Percentiles rank a stretch among this genome's conserved stretches.
Conservation (phyloP, 2,329 filamentous ascomycete genomes). For the Trichoderma sp. region DNA sequence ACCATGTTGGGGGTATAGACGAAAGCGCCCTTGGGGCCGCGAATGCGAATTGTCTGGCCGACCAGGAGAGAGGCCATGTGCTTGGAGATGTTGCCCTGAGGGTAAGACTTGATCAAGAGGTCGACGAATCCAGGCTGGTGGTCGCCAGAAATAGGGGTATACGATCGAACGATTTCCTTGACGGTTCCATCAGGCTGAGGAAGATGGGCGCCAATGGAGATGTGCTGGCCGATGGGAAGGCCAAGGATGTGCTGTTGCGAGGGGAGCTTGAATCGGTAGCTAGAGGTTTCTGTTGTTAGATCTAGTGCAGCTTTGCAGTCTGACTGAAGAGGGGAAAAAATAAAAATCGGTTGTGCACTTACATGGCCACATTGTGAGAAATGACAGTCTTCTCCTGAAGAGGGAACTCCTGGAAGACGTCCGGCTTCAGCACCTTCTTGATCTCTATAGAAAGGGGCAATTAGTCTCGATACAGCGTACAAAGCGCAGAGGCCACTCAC, state of each 20-base stretch:
- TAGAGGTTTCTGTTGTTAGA: slow-evolving; percentile 37
- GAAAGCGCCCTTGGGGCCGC: slow-evolving; percentile 95
- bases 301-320: neutral
- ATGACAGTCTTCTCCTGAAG: slow-evolving; percentile 93
- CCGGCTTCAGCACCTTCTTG: slow-evolving; percentile 82
- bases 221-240: slow-evolving; percentile 97
- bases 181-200: slow-evolving; percentile 65
- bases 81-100: slow-evolving; percentile 95
- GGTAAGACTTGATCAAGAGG: slow-evolving; percentile 96
- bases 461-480: slow-evolving; percentile 20
- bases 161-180: slow-evolving; percentile 87
- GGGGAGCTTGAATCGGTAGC: slow-evolving; percentile 91
- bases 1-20: slow-evolving; percentile 98
- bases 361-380: slow-evolving; percentile 98
- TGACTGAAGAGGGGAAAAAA: neutral
- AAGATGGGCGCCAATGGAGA: slow-evolving; percentile 85
- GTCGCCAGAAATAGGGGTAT: slow-evolving; percentile 89
- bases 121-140: slow-evolving; percentile 90
- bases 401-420: slow-evolving; percentile 86
- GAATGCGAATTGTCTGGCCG: slow-evolving; percentile 85
- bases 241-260: slow-evolving; percentile 79
- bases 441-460: slow-evolving; percentile 54
- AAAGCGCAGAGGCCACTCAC: slow-evolving; percentile 53
- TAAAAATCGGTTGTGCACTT: neutral
- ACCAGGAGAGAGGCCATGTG: slow-evolving; percentile 81